Percentiles rank a stretch among this genome's conserved stretches.
phyloP scores from a whole-genome alignment of 1,284 basidiomycete species.

The Cryptococcus neoformans region DNA sequence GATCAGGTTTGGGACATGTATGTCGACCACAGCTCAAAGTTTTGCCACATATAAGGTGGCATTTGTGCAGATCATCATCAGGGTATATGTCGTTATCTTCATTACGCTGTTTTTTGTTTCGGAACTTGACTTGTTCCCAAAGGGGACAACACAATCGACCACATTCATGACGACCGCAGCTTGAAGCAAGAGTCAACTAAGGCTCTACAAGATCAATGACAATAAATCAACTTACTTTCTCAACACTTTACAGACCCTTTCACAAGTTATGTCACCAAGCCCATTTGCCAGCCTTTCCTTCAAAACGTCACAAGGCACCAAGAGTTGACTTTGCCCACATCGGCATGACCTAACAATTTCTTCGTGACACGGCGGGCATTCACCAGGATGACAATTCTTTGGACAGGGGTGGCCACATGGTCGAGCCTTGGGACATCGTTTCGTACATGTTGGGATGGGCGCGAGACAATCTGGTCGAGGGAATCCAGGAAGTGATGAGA shows the following conservation, averaged over 20 bases:
- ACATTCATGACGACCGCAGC: conserved; percentile 79
- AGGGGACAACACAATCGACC: conserved; percentile 79
- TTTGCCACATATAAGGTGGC: conserved; percentile 73
- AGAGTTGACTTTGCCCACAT: conserved; percentile 63
- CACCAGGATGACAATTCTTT: conserved; percentile 53
- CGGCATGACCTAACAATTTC: conserved; percentile 69
- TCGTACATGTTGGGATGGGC: conserved; percentile 72
- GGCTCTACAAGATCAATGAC: too few species aligned
- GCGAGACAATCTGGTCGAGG: conserved; percentile 63
- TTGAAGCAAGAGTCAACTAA: conserved; percentile 7
- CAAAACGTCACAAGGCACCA: conserved; percentile 54
- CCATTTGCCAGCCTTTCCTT: conserved; percentile 36
- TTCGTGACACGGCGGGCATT: conserved; percentile 70
- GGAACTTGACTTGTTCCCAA: conserved; percentile 61
- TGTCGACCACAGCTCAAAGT: conserved; percentile 70
- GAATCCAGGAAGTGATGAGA: conserved; percentile 48
- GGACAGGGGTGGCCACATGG: conserved; percentile 68
- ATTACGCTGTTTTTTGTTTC: conserved; percentile 49
- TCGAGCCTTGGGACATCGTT: conserved; percentile 64
- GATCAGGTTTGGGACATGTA: conserved; percentile 69
- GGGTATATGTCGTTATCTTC: conserved; percentile 11
- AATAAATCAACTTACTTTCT: conserved; percentile 46
- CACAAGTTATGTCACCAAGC: conserved; percentile 66
- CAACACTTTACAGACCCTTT: conserved; percentile 67
- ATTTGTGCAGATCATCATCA: conserved; percentile 68